Conservation (phyloP, 2,329 filamentous ascomycete species). For the Coccinonectria pachysandricola region DNA sequence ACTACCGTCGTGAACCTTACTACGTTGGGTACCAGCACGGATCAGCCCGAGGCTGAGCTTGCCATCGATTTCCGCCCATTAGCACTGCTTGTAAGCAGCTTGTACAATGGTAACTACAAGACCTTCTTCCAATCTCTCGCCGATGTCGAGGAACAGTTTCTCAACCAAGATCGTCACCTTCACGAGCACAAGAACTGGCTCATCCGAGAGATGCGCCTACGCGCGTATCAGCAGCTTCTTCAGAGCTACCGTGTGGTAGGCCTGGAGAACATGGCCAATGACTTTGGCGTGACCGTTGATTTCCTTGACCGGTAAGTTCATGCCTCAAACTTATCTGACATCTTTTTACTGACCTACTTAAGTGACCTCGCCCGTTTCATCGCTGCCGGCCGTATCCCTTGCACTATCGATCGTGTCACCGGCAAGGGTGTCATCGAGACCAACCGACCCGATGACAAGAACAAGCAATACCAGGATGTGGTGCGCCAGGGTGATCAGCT, state of each 20-base stretch:
- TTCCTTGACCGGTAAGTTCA: slow-evolving; percentile 77
- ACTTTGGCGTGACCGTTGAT: slow-evolving; percentile 94
- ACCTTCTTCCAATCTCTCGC: slow-evolving; percentile 86
- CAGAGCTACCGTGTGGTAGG: slow-evolving; percentile 96
- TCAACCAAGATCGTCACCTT: slow-evolving; percentile 88
- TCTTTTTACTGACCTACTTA: slow-evolving; percentile 1
- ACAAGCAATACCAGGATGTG: slow-evolving; percentile 98
- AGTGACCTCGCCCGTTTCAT: slow-evolving; percentile 97
- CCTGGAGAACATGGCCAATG: slow-evolving; percentile 92
- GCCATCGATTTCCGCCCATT: slow-evolving; percentile 84
- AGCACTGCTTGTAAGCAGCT: slow-evolving; percentile 75
- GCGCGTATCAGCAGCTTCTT: slow-evolving; percentile 91
- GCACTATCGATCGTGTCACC: slow-evolving; percentile 94
- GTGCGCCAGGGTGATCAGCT: slow-evolving; percentile 96
- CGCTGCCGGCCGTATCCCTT: slow-evolving; percentile 83
- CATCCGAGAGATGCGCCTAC: slow-evolving; percentile 93
- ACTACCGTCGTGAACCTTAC: slow-evolving; percentile 77
- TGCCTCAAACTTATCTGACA: neutral
- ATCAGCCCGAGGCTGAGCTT: slow-evolving; percentile 67
- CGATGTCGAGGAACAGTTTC: slow-evolving; percentile 84
- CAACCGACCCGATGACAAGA: slow-evolving; percentile 96
- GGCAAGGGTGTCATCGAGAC: slow-evolving; percentile 97
- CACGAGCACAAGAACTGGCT: slow-evolving; percentile 96
- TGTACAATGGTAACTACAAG: slow-evolving; percentile 92
- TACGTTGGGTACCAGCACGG: slow-evolving; percentile 61